Evolutionary conservation across 148 eudicot species (phyloP), one percentile per base, ranked within the genome.

Genomic region (Nyssa sinensis): DNA sequence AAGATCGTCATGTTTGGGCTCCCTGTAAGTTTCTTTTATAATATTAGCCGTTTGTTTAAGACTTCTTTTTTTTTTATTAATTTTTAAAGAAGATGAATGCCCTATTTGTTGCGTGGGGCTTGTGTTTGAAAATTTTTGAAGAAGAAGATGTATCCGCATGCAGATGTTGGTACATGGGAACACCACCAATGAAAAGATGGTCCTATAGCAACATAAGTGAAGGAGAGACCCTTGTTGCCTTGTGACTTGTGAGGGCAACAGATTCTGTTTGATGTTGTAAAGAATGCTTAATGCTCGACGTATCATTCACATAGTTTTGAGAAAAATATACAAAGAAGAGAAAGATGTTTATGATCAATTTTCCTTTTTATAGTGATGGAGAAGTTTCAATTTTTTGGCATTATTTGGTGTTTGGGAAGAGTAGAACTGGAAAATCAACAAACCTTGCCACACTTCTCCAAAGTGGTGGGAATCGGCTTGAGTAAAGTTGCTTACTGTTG

Each of bases 1-100:
- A 95, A 95, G 80, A 87, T 95, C 72, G 96, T 88, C 71, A 90
- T 95, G 76, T 95, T 95, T 81, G 98, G 98, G n/a, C 93, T 95
- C 17, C 98, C 98, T 77, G 98, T 94, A 80, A 94, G 98, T 85
- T 30, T 5, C 27, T 57, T 67, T 28, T 25, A 6, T 65, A 33
- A 49, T 24, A 35, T 25, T 17, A 34, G 25, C 21, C 12, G 3
- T 29, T 33, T 65, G 6, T n/a, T 44, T 35, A 37, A 9, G 4
- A 9, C 9, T 4, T 37, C 9, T 37, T n/a, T n/a, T n/a, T n/a
- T n/a, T n/a, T n/a, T n/a, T n/a, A 64, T 39, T 39, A 39, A 12
- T 39, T 39, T 39, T 39, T 39, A 39, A 9, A 44, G 19, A 44
- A 19, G 51, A 14, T 6, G 11, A 44, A 44, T 44, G 16, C 51